Percentiles rank a stretch among this genome's conserved stretches.
phyloP scores from a whole-genome alignment of 441 rosid species.

The Francoa sonchifolia region DNA sequence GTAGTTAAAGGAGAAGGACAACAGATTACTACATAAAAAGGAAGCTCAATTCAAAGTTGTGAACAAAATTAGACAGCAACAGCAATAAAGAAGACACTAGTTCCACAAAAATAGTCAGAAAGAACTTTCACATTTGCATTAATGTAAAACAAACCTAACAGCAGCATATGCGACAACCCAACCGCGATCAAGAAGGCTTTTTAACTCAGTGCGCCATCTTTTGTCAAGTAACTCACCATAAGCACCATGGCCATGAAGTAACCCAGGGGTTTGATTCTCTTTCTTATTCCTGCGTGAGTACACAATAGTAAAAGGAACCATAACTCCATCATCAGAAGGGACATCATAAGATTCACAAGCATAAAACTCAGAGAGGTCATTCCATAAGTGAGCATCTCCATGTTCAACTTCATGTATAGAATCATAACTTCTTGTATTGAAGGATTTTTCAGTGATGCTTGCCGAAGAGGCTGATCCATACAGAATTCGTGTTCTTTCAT shows the following conservation, averaged over 20 bases:
- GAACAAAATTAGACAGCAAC: no score
- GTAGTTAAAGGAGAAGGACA: neutral
- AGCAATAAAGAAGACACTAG: neutral
- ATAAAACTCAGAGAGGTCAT: constrained; percentile 82
- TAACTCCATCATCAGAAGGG: constrained; percentile 60
- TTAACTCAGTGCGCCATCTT: constrained; percentile 82
- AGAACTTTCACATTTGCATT: neutral
- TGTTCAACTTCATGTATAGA: constrained; percentile 27
- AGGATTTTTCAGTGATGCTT: constrained; percentile 23
- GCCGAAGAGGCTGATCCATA: constrained; percentile 57
- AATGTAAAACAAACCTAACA: constrained; percentile 53
- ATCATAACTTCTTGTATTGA: constrained; percentile 19
- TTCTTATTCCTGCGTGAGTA: constrained; percentile 42
- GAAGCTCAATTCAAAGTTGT: no score
- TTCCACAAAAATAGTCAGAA: no score
- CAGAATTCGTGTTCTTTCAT: constrained; percentile 73
- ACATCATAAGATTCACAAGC: constrained; percentile 59
- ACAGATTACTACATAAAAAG: no score
- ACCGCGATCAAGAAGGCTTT: constrained; percentile 97
- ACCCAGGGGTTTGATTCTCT: constrained; percentile 43
- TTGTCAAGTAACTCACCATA: constrained; percentile 86
- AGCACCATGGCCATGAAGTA: constrained; percentile 94
- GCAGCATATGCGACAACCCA: constrained; percentile 94
- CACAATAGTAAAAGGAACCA: constrained; percentile 67
- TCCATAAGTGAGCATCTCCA: constrained; percentile 64